Conservation (phyloP, 1,284 basidiomycete genomes). For the Apiotrichum montevideense region DNA sequence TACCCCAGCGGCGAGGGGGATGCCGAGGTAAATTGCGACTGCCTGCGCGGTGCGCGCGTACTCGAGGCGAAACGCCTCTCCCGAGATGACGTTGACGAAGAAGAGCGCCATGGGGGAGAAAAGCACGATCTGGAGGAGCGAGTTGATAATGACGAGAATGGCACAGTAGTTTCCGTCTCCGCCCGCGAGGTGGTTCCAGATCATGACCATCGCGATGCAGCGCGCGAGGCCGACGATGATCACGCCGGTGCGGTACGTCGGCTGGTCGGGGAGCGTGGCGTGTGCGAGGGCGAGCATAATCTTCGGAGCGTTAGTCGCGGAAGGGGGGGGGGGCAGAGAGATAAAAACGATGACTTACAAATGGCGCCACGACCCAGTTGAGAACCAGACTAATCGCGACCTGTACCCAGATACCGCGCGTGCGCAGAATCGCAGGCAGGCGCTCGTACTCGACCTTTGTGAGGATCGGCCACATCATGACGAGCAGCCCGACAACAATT, state of each 20-base stretch:
- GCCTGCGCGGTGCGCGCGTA: slow-evolving; percentile 68
- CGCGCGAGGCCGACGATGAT: slow-evolving; percentile 58
- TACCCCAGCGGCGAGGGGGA: slow-evolving; percentile 62
- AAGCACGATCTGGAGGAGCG: slow-evolving; percentile 65
- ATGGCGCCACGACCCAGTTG: slow-evolving; percentile 76
- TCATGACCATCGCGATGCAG: slow-evolving; percentile 69
- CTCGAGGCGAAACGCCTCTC: slow-evolving; percentile 51
- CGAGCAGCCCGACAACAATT: slow-evolving; percentile 66
- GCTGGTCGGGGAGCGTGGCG: slow-evolving; percentile 74
- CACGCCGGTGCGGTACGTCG: slow-evolving; percentile 51
- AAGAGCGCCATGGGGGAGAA: slow-evolving; percentile 70
- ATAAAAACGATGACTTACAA: slow-evolving; percentile 37
- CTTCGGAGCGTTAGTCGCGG: slow-evolving; percentile 5
- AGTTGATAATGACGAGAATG: slow-evolving; percentile 56
- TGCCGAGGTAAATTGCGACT: slow-evolving; percentile 66
- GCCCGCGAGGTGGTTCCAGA: slow-evolving; percentile 73
- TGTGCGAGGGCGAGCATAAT: slow-evolving; percentile 78
- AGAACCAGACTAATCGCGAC: slow-evolving; percentile 63
- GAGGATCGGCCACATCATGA: slow-evolving; percentile 85
- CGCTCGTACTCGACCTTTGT: slow-evolving; percentile 67
- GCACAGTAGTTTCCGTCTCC: slow-evolving; percentile 75
- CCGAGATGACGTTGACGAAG: slow-evolving; percentile 68
- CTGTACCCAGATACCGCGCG: slow-evolving; percentile 61
- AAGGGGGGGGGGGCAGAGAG: not conserved
- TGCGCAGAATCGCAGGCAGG: slow-evolving; percentile 57